Evolutionary conservation across 192 early-diverging fungal species (phyloP), one percentile per base, ranked within the genome.

Genomic region (Backusella tuberculispora): DNA sequence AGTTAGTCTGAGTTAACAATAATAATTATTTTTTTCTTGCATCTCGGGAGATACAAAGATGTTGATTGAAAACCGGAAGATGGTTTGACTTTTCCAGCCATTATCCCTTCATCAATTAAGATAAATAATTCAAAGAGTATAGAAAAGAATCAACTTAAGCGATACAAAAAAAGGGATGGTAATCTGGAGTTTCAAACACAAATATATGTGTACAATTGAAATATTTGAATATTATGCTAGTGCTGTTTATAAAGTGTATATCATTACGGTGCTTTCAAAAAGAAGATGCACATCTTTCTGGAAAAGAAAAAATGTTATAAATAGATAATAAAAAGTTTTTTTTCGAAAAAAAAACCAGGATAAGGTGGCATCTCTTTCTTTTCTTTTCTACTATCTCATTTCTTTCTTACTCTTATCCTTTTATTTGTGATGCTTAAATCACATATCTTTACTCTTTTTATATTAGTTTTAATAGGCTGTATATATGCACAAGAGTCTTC

Each of bases 311-410:
- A 46, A 46, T 26, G 53, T 60, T 60, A 60, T 60, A 60, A 60
- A 60, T 60, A 60, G 53, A 60, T 60, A 12, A 26, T 60, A 60
- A 60, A 60, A 60, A 60, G 24, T 12, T 60, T 60, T 60, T 60
- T 26, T 26, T 60, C 10, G n/a, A 60, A 26, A n/a, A 60, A 34
- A 34, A 34, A 34, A 34, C 29, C 53, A 60, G 4, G 0, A 46
- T 26, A 60, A 26, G 4, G 53, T 53, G 21, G 9, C 21, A 60
- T 65, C 63, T 65, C 63, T 65, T 65, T 65, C 63, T 40, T 38
- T 38, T 38, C 29, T 65, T 65, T 63, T 67, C 38, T 42, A 41
- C 19, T 66, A 37, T 38, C 12, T 21, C 65, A 41, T 40, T 66
- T 40, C 38, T 19, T n/a, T 14, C 37, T 38, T 66, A 14, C 19